Evolutionary conservation across 73 alveolate species (phyloP).

Genomic region (Uronychia binucleata): DNA sequence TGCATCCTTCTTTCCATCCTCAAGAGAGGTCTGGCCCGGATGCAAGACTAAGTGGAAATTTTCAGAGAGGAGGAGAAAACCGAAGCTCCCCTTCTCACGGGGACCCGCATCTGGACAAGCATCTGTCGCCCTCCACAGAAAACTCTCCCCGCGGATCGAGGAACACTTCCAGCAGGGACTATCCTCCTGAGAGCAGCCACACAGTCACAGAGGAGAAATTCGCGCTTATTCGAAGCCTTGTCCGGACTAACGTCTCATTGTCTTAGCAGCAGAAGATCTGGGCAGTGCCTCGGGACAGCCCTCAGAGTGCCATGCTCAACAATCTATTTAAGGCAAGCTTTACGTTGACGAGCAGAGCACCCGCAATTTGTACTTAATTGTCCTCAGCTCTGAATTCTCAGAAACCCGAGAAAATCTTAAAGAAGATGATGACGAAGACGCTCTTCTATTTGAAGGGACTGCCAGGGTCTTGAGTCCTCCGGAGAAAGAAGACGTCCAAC

Average conservation of each 20-base stretch:
- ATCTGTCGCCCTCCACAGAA: no score
- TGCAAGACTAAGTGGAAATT: no score
- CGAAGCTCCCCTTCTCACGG: no score
- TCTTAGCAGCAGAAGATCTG: neutral
- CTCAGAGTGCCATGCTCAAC: neutral
- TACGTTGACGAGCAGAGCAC: neutral
- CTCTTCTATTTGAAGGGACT: neutral
- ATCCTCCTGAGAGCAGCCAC: no score
- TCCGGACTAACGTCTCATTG: neutral
- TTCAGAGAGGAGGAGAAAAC: no score
- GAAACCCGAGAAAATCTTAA: neutral
- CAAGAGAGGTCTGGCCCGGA: no score
- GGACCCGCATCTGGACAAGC: no score
- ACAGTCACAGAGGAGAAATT: neutral
- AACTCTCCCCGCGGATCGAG: no score
- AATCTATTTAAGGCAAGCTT: neutral
- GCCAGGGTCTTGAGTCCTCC: neutral
- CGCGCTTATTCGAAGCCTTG: neutral
- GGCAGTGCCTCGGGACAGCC: neutral
- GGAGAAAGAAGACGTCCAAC: neutral
- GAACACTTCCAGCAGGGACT: no score
- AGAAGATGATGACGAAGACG: neutral
- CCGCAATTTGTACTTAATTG: neutral
- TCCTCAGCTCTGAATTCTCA: neutral
- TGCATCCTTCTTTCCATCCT: no score